Percentiles rank a stretch among this genome's conserved stretches.
Evolutionary conservation across 2,329 filamentous ascomycete species (phyloP).

Genomic region (Epicoccum sorghinum): DNA sequence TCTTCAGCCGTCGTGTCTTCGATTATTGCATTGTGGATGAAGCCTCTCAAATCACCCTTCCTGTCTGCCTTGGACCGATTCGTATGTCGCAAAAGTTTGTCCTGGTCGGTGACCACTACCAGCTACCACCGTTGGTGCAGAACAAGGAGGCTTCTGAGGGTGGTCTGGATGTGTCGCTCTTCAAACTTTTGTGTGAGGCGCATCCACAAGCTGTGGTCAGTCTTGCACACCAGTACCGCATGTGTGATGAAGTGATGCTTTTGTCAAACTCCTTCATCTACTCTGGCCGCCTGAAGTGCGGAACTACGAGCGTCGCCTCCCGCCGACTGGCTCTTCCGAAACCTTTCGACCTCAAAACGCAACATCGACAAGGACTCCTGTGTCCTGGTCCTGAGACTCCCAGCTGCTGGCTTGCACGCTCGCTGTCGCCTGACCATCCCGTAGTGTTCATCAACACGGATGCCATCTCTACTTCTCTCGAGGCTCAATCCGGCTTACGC

Average conservation of each 20-base stretch:
- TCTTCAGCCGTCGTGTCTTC: constrained; percentile 88
- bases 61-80: constrained; percentile 92
- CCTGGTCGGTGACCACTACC: constrained; percentile 94
- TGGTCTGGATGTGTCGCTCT: constrained; percentile 89
- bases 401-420: constrained; percentile 75
- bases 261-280: constrained; percentile 95
- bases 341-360: constrained; percentile 36
- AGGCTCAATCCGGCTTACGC: constrained; percentile 76
- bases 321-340: constrained; percentile 71
- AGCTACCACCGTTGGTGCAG: constrained; percentile 90
- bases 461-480: constrained; percentile 66
- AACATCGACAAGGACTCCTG: constrained; percentile 38
- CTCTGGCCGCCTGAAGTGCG: constrained; percentile 86
- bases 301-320: constrained; percentile 74
- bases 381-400: background rate
- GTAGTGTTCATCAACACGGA: constrained; percentile 93
- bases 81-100: constrained; percentile 92
- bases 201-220: constrained; percentile 89
- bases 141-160: constrained; percentile 86
- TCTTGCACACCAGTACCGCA: constrained; percentile 94
- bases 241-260: constrained; percentile 97
- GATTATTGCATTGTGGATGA: constrained; percentile 99
- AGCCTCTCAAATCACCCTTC: constrained; percentile 94
- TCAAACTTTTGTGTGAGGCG: constrained; percentile 88
- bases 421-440: constrained; percentile 72